phyloP scores from a whole-genome alignment of 2,329 filamentous ascomycete genomes.

The Ilyonectria destructans region DNA sequence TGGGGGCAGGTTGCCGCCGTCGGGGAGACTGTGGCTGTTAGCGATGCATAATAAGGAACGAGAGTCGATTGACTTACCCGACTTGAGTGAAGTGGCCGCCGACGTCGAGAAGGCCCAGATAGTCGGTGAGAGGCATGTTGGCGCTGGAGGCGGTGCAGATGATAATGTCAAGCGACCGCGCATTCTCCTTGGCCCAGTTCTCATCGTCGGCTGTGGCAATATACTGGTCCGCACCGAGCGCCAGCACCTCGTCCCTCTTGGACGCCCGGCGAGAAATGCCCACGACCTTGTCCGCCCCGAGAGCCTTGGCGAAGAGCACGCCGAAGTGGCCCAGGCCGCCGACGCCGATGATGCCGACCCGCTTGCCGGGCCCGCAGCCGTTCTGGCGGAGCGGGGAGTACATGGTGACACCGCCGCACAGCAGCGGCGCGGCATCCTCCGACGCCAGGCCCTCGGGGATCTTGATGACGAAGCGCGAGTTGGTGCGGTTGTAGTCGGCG shows the following conservation, averaged over 20 bases:
- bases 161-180: conserved; percentile 69
- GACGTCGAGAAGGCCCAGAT: conserved; percentile 72
- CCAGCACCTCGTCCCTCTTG: conserved; percentile 69
- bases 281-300: conserved; percentile 73
- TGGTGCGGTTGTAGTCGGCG: conserved; percentile 53
- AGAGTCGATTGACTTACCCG: conserved; percentile 55
- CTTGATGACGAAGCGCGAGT: conserved; percentile 65
- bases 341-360: conserved; percentile 77
- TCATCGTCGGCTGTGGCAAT: conserved; percentile 62
- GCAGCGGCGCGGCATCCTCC: conserved; percentile 80
- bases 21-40: conserved; percentile 52
- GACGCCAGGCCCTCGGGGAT: conserved; percentile 80
- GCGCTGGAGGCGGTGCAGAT: conserved; percentile 69
- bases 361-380: conserved; percentile 76
- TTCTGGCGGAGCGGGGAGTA: conserved; percentile 71
- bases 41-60: conserved; percentile 55
- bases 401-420: conserved; percentile 86
- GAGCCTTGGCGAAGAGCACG: conserved; percentile 76
- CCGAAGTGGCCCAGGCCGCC: conserved; percentile 80
- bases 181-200: conserved; percentile 69
- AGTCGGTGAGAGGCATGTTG: conserved; percentile 74
- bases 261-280: conserved; percentile 69
- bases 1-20: conserved; percentile 45
- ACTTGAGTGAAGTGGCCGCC: conserved; percentile 77
- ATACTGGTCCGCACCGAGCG: conserved; percentile 70